Base-by-base conservation (phyloP, 805 yeast genomes). In the Candida manassasensis region DNA sequence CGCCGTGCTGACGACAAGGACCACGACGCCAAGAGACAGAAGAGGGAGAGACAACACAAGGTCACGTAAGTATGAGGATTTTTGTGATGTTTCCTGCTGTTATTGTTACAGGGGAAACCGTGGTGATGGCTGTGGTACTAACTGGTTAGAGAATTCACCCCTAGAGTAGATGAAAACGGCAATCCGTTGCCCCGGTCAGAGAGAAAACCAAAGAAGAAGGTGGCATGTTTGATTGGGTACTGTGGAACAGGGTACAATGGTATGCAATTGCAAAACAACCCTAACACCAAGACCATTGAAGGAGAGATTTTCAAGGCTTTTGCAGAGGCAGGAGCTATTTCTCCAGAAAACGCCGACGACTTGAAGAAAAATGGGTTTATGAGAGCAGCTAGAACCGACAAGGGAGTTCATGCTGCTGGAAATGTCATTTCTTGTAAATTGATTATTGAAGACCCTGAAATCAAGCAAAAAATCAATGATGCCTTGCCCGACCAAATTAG, bases 361-460 rank as follows among this genome's bases (percentile, higher is more conserved):
- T 76, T 89, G 50, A 88, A 86, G 54, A 89, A 89, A 55, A 76
- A 79, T 36, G 88, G 93, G 0, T 84, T 90, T 53, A 81, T 80
- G 85, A 71, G 93, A 58, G 86, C 89, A 35, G 90, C 90, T 4
- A 71, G 90, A 63, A 83, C 90, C 3, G 97, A 89, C 59, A 90
- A 90, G 59, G 97, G 97, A 41, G 97, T 89, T 16, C 97, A 89
- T 61, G 97, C 97, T 9, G 96, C 96, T 2, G 97, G 97, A 19
- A 89, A 89, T 56, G 87, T 88, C 15, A 75, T 90, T 29, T 82
- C 94, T 11, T 67, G 84, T 47, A 89, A 89, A 55, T 62, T 89
- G 69, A 85, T 86, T 48, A 71, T 86, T 35, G 95, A 87, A 53
- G 95, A 89, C 50, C 77, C 71, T 10, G 81, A 86, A 36, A 73